A percentile compares a stretch with the other conserved stretches of the same genome.
Evolutionary conservation across 768 basidiomycete species (phyloP).

Genomic region (Auriscalpium vulgare): DNA sequence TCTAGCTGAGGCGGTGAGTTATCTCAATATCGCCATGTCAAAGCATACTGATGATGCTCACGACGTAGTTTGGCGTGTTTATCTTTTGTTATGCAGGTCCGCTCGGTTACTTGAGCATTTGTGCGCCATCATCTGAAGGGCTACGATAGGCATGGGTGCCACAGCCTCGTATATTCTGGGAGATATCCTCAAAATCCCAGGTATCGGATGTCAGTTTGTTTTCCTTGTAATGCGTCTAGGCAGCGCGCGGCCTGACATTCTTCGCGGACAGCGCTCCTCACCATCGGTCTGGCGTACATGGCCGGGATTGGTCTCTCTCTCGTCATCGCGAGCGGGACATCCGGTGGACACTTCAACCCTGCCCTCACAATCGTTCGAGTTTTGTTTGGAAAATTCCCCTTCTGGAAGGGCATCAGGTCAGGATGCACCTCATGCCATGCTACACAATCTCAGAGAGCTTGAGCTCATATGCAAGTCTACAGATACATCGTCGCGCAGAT

Average conservation of each 20-base stretch:
- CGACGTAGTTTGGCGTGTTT: background rate
- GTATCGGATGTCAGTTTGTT: conserved; percentile 21
- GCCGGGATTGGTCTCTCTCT: conserved; percentile 29
- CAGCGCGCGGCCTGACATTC: too few species aligned
- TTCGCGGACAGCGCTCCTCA: conserved; percentile 17
- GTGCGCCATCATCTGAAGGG: too few species aligned
- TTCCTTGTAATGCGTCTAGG: too few species aligned
- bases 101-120: background rate
- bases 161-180: conserved; percentile 22
- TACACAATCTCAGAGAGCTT: background rate
- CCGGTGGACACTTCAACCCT: conserved; percentile 38
- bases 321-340: conserved; percentile 22
- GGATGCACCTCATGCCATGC: background rate
- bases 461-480: background rate
- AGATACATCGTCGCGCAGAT: conserved; percentile 25
- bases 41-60: background rate
- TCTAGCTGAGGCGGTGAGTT: conserved; percentile 48
- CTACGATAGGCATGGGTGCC: conserved; percentile 22
- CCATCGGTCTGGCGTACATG: conserved; percentile 27
- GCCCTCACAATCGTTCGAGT: conserved; percentile 45
- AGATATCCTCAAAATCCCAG: conserved; percentile 10
- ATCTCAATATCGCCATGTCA: background rate
- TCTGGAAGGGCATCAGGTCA: conserved; percentile 41
- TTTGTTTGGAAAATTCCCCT: conserved; percentile 47
- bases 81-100: background rate